phyloP scores from a whole-genome alignment of 2,329 filamentous ascomycete species.

The Cadophora sp. region DNA sequence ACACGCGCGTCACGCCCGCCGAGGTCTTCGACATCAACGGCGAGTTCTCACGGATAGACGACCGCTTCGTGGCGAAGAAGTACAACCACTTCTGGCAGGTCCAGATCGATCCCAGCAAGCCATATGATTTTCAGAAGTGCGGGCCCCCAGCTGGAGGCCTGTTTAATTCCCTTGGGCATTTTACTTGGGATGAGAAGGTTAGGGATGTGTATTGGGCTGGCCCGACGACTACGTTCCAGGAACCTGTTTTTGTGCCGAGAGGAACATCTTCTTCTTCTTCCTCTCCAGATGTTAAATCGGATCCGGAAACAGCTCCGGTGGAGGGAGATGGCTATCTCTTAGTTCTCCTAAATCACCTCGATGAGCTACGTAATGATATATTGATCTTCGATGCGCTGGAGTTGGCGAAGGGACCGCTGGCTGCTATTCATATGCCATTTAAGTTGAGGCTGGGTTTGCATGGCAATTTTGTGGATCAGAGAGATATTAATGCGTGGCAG shows the following conservation, averaged over 20 bases:
- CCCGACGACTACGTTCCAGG: constrained; percentile 43
- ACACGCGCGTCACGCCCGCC: constrained; percentile 30
- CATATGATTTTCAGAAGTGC: constrained; percentile 40
- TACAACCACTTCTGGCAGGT: constrained; percentile 40
- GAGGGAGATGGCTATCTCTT: constrained; percentile 47
- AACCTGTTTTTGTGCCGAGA: constrained; percentile 44
- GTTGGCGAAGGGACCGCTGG: constrained; percentile 46
- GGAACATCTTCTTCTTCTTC: background rate
- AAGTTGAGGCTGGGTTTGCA: constrained; percentile 46
- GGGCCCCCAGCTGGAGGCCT: constrained; percentile 36
- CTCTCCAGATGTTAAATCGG: too few species aligned
- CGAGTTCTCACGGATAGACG: constrained; percentile 39
- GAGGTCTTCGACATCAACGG: constrained; percentile 33
- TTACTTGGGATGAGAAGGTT: constrained; percentile 29
- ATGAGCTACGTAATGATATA: constrained; percentile 48
- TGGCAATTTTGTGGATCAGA: constrained; percentile 46
- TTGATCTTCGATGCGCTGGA: constrained; percentile 46
- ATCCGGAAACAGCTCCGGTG: background rate
- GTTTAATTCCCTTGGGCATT: constrained; percentile 38
- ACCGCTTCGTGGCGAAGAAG: constrained; percentile 31
- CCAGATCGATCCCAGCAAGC: constrained; percentile 33
- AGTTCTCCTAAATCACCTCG: constrained; percentile 48
- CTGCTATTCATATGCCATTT: constrained; percentile 46
- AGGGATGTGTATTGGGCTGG: constrained; percentile 42
- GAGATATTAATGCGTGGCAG: constrained; percentile 51